These are phyloP conservation scores for Chaetoceros tenuissimus DNA, from an alignment of 108 stramenopile species.

Conservation along the genomic window DNA sequence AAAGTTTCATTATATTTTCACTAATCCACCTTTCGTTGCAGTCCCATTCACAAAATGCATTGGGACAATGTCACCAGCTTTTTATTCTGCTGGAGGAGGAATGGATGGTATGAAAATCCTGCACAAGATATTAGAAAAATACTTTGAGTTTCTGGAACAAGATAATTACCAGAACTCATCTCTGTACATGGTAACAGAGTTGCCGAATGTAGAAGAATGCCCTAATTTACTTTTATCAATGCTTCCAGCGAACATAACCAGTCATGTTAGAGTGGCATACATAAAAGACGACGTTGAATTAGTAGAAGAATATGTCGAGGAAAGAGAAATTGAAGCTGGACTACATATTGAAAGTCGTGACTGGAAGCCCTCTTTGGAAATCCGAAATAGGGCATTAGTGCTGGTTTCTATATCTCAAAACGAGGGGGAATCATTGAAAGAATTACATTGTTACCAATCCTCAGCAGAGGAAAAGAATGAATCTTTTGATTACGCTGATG, in stretches of 20 bases:
- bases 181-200: constrained; percentile 30
- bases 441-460: no score
- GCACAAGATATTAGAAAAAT: constrained; percentile 5
- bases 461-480: no score
- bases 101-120: constrained; percentile 15
- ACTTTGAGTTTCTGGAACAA: not conserved
- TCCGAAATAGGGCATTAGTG: constrained; percentile 15
- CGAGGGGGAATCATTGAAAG: not conserved
- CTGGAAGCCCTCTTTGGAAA: constrained; percentile 4
- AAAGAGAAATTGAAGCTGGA: constrained; percentile 13
- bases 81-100: constrained; percentile 24
- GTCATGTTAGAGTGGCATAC: constrained; percentile 18
- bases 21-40: constrained; percentile 29
- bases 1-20: constrained; percentile 14
- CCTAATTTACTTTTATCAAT: not conserved
- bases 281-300: constrained; percentile 22
- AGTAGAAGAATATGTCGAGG: constrained; percentile 17
- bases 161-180: not conserved
- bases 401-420: constrained; percentile 12
- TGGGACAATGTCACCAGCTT: constrained; percentile 9
- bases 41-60: constrained; percentile 7
- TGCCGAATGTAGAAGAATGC: constrained; percentile 25
- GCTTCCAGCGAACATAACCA: not conserved
- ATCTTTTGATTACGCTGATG: no score
- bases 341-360: not conserved